Conservation (phyloP, 2,329 filamentous ascomycete genomes). For the Diaporthe sp. region DNA sequence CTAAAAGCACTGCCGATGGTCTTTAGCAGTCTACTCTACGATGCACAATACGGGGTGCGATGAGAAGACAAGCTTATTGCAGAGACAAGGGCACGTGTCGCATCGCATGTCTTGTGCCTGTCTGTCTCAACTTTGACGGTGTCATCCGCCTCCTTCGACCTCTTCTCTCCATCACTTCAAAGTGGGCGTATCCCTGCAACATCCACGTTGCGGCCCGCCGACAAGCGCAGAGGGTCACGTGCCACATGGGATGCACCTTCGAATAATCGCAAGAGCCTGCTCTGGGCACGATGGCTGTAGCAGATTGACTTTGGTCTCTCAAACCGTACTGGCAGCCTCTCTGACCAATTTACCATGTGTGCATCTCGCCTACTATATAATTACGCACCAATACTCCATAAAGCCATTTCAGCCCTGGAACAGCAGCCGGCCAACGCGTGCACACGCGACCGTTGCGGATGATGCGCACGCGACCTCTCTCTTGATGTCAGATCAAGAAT, state of each 20-base stretch:
- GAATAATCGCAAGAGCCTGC: not conserved
- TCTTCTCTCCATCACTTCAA: not conserved
- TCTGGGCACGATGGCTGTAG: not conserved
- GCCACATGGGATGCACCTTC: conserved; percentile 11
- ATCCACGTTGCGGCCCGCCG: conserved; percentile 26
- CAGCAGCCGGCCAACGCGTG: not conserved
- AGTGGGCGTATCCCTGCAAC: conserved; percentile 17
- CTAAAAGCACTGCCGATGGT: not conserved
- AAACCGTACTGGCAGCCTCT: not conserved
- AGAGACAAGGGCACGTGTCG: conserved; percentile 19
- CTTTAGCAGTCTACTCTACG: too few relatives aligned
- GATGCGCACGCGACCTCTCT: not conserved
- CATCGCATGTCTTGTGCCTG: conserved; percentile 13
- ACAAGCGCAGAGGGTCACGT: conserved; percentile 15
- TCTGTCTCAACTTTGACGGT: conserved; percentile 13
- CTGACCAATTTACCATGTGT: not conserved
- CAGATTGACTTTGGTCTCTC: not conserved
- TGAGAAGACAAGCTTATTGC: not conserved
- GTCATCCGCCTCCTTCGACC: conserved; percentile 6
- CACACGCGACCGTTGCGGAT: not conserved
- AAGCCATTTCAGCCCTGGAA: not conserved
- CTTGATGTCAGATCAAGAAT: too few relatives aligned
- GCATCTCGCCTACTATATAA: too few relatives aligned
- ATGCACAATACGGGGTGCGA: not conserved
- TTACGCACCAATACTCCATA: fast-evolving